Evolutionary conservation across 805 yeast species (phyloP), one percentile per base, ranked within the genome.

Genomic region (Saccharomycopsis microspora): DNA sequence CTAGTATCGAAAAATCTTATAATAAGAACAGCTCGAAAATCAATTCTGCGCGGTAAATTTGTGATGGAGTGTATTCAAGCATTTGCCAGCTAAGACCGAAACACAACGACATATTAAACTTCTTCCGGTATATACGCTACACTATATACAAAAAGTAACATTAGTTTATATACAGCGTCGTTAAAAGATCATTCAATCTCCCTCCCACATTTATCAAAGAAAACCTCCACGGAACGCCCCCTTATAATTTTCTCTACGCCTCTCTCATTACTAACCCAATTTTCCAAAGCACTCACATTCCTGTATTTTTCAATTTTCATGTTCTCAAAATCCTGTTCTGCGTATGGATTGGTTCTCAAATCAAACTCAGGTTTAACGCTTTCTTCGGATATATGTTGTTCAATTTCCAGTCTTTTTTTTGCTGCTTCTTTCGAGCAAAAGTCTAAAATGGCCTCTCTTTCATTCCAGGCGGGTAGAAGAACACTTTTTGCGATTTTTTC

Each of bases 381-480:
- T 35, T 10, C 29, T 7, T 39, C 39, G 6, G 11, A 31, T 6
- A 32, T 8, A 5, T 28, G 5, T 11, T 29, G 38, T 2, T 39
- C 42, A 9, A 37, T 36, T 19, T 38, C 52, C 7, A 32, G 19
- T 8, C 37, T 19, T 5, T 42, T 10, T 31, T 6, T 29, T 3
- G 28, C 28, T 8, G 45, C 33, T n/a, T 46, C 48, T 4, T 36
- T 19, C 5, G 10, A 27, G 32, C 51, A 48, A 41, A 28, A 44
- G 10, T 40, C 11, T 4, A 48, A 36, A 5, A 47, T 40, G 4
- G 41, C 41, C 11, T 7, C 30, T 40, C 59, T 58, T 32, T 58
- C 65, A 29, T 66, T 67, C 3, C 71, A 66, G 33, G 62, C 67
- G 0, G 66, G 63, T 19, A 38, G 27, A 6, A 45, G 27, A 9